Base-by-base conservation (phyloP, 108 stramenopile species). In the Pseudonitzschia delicatissima region DNA sequence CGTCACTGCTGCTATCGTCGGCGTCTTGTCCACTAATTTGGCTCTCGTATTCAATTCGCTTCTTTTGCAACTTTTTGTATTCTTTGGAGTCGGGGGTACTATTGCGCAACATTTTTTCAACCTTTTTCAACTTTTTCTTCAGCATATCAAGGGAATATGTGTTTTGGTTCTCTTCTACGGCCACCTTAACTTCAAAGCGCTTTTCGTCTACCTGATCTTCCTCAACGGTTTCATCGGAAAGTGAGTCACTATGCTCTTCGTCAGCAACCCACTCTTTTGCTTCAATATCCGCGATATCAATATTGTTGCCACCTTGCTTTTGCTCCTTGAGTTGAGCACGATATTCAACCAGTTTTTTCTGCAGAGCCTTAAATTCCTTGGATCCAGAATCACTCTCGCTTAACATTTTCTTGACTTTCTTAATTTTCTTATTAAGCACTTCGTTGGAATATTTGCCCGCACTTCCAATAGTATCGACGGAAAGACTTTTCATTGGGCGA, bases 71-170 rank as follows among this genome's bases (percentile, higher is more conserved):
- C 20, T 73, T 73, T 47, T 73, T 66, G 65, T 73, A 60, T 17
- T 73, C 65, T 34, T 66, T 73, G 6, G 57, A 37, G 15, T 50
- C 65, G 26, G 50, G 35, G 4, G 35, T 44, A 9, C 36, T 45
- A 5, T 20, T 42, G 0, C 3, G 20, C 49, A 73, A 42, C 50
- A 73, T 49, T 32, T 73, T 66, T 28, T 66, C 59, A 0, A 73
- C 72, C 35, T 73, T 73, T 48, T 66, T 63, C 49, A 73, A 39
- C 44, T 73, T 73, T 34, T 73, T 73, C 11, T 66, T 35, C 28
- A 73, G 40, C 44, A 73, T 60, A 3, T 70, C 62, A 11, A 28
- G 5, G 5, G 57, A 47, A 70, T 70, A 60, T 42, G 50, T 55
- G 49, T 45, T 53, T 18, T 62, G n/a, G 52, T 53, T 32, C 47